phyloP scores from a whole-genome alignment of 768 basidiomycete species.

The Lactifluus rugatus region DNA sequence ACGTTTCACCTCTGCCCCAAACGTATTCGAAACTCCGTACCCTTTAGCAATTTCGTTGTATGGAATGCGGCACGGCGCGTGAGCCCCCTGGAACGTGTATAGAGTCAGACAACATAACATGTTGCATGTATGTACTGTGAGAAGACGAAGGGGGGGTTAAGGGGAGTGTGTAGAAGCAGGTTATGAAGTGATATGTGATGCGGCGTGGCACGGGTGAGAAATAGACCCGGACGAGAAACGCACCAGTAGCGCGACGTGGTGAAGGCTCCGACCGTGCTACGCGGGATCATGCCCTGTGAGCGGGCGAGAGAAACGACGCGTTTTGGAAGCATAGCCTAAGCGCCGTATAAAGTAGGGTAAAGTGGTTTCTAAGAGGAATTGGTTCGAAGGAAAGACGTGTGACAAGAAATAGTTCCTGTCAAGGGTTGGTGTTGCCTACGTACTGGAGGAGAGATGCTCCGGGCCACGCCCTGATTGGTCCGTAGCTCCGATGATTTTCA shows the following conservation, averaged over 20 bases:
- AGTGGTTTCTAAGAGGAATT: background rate
- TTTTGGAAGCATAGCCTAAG: conserved; percentile 17
- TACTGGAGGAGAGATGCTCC: background rate
- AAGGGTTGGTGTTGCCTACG: background rate
- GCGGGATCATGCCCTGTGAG: conserved; percentile 13
- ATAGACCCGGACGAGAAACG: background rate
- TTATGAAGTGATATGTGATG: background rate
- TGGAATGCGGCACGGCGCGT: conserved; percentile 56
- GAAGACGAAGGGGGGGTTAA: background rate
- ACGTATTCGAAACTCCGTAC: conserved; percentile 30
- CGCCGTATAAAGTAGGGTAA: background rate
- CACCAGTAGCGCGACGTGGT: conserved; percentile 18
- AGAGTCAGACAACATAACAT: conserved; percentile 1
- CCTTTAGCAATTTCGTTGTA: conserved; percentile 57
- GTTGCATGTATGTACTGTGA: background rate
- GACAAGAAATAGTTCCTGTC: background rate
- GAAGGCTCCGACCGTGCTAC: conserved; percentile 8
- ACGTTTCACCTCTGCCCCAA: conserved; percentile 26
- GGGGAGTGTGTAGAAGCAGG: background rate
- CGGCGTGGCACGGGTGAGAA: background rate
- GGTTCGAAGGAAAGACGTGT: background rate
- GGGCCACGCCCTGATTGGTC: background rate
- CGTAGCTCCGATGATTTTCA: background rate
- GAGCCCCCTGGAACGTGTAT: conserved; percentile 32
- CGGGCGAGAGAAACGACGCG: conserved; percentile 20